A percentile compares a stretch with the other conserved stretches of the same genome.
These are phyloP conservation scores for Symmetrospora coprosmae DNA, from an alignment of 768 basidiomycete species.

Conservation along the genomic window DNA sequence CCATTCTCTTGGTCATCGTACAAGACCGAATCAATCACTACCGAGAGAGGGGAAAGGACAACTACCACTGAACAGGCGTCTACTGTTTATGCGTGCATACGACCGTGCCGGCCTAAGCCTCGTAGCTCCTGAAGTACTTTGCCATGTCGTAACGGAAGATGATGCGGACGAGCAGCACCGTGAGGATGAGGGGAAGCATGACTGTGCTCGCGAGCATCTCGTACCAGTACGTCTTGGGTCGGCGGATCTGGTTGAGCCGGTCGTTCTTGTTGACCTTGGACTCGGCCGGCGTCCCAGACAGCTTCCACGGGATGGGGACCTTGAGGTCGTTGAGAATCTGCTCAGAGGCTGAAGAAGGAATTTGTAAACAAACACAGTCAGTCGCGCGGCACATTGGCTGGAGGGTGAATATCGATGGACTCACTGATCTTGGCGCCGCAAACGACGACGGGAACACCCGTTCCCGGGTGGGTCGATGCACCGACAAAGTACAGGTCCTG, in stretches of 20 bases:
- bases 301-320: slow-evolving; percentile 30
- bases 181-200: slow-evolving; percentile 12
- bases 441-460: slow-evolving; percentile 39
- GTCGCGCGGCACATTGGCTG: not conserved
- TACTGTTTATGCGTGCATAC: too few relatives aligned
- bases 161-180: not conserved
- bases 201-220: slow-evolving; percentile 3
- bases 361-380: too few relatives aligned
- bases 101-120: too few relatives aligned
- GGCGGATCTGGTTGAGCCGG: slow-evolving; percentile 6
- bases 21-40: too few relatives aligned
- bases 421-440: slow-evolving; percentile 38
- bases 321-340: slow-evolving; percentile 36
- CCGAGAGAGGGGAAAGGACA: too few relatives aligned
- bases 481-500: slow-evolving; percentile 40
- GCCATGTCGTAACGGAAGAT: slow-evolving; percentile 7
- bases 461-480: slow-evolving; percentile 41
- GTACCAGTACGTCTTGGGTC: slow-evolving; percentile 4
- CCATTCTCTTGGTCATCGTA: too few relatives aligned
- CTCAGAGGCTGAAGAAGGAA: slow-evolving; percentile 28
- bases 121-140: slow-evolving; percentile 6
- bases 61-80: too few relatives aligned
- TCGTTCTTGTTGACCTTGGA: not conserved
- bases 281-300: slow-evolving; percentile 4
- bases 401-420: not conserved